A percentile compares a stretch with the other conserved stretches of the same genome.
Evolutionary conservation across 2,329 filamentous ascomycete species (phyloP).

Genomic region (Corniculantispora saksenae): DNA sequence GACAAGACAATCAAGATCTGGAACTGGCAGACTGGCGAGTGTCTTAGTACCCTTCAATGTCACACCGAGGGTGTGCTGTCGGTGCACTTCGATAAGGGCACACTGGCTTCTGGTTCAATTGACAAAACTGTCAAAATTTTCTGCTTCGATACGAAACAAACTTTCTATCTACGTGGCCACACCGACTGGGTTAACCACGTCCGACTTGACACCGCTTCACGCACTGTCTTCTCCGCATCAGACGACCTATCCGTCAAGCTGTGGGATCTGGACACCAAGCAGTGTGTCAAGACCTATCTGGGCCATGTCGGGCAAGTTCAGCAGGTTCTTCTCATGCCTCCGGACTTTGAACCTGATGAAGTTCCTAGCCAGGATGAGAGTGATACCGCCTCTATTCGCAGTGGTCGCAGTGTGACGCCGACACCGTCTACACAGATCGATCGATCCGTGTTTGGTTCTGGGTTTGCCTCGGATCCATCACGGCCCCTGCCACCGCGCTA

Average conservation of each 20-base stretch:
- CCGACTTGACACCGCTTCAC: conserved; percentile 76
- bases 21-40: conserved; percentile 93
- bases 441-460: conserved; percentile 58
- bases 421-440: conserved; percentile 40
- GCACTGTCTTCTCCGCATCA: conserved; percentile 88
- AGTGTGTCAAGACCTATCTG: conserved; percentile 75
- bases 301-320: conserved; percentile 96
- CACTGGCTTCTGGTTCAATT: conserved; percentile 84
- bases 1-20: conserved; percentile 89
- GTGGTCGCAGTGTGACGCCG: conserved; percentile 48
- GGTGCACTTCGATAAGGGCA: conserved; percentile 81
- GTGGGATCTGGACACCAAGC: conserved; percentile 86
- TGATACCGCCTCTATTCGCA: conserved; percentile 55
- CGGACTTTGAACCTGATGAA: conserved; percentile 88
- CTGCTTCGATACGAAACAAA: conserved; percentile 83
- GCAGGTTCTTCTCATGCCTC: conserved; percentile 80
- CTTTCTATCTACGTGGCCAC: conserved; percentile 79
- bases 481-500: conserved; percentile 81
- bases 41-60: conserved; percentile 76
- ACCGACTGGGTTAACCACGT: conserved; percentile 97
- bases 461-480: conserved; percentile 60
- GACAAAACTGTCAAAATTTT: conserved; percentile 91
- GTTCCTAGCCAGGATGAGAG: conserved; percentile 47
- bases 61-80: conserved; percentile 83
- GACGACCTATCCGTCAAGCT: conserved; percentile 90